phyloP scores from a whole-genome alignment of 805 yeast species.

The Ogataea dorogensis region DNA sequence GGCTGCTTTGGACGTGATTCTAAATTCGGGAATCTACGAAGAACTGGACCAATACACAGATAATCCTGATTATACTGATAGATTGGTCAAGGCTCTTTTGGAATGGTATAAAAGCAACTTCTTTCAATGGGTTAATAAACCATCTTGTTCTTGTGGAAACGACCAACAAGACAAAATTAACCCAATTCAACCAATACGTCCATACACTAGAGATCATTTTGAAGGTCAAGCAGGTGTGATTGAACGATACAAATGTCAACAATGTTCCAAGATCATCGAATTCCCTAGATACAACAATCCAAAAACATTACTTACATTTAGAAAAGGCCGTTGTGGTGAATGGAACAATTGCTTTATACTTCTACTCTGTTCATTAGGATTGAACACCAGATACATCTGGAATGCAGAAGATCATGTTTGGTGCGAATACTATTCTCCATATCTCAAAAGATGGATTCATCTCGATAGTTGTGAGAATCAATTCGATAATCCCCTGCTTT shows the following conservation, averaged over 20 bases:
- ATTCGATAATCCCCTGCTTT: slow-evolving; percentile 76
- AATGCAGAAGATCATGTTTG: slow-evolving; percentile 94
- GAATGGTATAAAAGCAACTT: slow-evolving; percentile 75
- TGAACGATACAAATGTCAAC: slow-evolving; percentile 63
- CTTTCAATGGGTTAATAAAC: slow-evolving; percentile 80
- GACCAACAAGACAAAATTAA: slow-evolving; percentile 40
- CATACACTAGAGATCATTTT: slow-evolving; percentile 43
- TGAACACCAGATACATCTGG: slow-evolving; percentile 74
- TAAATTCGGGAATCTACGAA: slow-evolving; percentile 61
- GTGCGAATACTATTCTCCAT: slow-evolving; percentile 80
- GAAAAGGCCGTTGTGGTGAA: slow-evolving; percentile 89
- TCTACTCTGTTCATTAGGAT: slow-evolving; percentile 63
- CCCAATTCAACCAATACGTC: slow-evolving; percentile 38
- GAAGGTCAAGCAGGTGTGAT: slow-evolving; percentile 53
- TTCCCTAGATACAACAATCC: slow-evolving; percentile 82
- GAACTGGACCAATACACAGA: slow-evolving; percentile 31
- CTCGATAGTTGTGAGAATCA: slow-evolving; percentile 86
- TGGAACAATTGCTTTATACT: slow-evolving; percentile 87
- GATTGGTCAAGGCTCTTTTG: slow-evolving; percentile 54
- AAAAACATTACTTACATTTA: slow-evolving; percentile 52
- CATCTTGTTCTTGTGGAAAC: slow-evolving; percentile 58
- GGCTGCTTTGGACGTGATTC: slow-evolving; percentile 59
- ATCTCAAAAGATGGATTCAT: slow-evolving; percentile 75
- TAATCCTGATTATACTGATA: slow-evolving; percentile 47
- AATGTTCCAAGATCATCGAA: slow-evolving; percentile 47